Conservation (phyloP, 768 basidiomycete genomes). For the Exidia glandulosa region DNA sequence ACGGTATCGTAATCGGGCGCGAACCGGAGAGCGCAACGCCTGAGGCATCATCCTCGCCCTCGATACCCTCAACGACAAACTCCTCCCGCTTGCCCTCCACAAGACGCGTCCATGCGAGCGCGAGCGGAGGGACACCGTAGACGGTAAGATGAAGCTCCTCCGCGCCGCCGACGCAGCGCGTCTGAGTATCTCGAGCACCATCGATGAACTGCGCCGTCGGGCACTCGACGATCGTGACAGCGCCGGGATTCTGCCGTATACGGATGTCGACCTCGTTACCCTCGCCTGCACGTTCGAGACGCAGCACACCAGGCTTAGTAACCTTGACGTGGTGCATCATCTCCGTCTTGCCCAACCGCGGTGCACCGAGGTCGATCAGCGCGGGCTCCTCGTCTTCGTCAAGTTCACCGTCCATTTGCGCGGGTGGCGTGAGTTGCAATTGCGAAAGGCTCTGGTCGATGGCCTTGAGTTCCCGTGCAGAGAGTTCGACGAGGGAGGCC, state of each 20-base stretch:
- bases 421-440: slow-evolving; percentile 19
- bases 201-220: slow-evolving; percentile 58
- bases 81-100: slow-evolving; percentile 55
- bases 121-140: slow-evolving; percentile 53
- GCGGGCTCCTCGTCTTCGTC: slow-evolving; percentile 45
- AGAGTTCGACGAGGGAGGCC: slow-evolving; percentile 44
- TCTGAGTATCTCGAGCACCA: slow-evolving; percentile 31
- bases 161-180: slow-evolving; percentile 52
- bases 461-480: slow-evolving; percentile 51
- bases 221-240: slow-evolving; percentile 66
- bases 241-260: slow-evolving; percentile 50
- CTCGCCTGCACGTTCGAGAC: slow-evolving; percentile 65
- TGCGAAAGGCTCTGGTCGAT: slow-evolving; percentile 47
- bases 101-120: slow-evolving; percentile 64
- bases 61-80: slow-evolving; percentile 77
- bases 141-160: slow-evolving; percentile 38
- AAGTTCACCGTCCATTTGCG: slow-evolving; percentile 20
- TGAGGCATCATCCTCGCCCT: slow-evolving; percentile 32
- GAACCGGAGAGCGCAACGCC: slow-evolving; percentile 14
- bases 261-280: slow-evolving; percentile 55
- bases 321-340: slow-evolving; percentile 61
- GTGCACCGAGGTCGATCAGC: slow-evolving; percentile 1
- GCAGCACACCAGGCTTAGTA: slow-evolving; percentile 60
- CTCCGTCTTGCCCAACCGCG: slow-evolving; percentile 60
- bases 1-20: slow-evolving; percentile 55